Conservation (phyloP, 2,329 filamentous ascomycete genomes). For the Neopestalotiopsis sp. region DNA sequence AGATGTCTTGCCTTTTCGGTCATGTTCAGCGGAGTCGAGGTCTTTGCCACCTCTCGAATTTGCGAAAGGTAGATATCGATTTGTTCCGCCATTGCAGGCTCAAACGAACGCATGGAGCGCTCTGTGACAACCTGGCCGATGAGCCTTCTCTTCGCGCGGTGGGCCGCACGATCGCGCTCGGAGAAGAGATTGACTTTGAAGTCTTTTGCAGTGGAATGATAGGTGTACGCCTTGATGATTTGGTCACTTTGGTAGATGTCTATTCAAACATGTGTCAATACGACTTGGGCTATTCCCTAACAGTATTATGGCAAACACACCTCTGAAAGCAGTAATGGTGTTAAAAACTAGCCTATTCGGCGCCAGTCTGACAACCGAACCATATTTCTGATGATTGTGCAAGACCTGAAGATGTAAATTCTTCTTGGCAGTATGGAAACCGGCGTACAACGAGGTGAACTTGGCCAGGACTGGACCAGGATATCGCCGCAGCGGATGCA, state of each 20-base stretch:
- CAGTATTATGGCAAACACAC: no score
- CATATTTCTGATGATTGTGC: slow-evolving; percentile 16
- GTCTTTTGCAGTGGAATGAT: slow-evolving; percentile 26
- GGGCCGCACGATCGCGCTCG: slow-evolving; percentile 7
- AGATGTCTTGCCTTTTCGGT: slow-evolving; percentile 21
- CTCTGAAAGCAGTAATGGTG: slow-evolving; percentile 23
- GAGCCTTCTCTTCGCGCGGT: slow-evolving; percentile 9
- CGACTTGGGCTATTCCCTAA: no score
- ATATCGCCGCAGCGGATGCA: neutral
- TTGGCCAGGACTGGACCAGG: slow-evolving; percentile 5
- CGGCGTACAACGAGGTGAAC: neutral
- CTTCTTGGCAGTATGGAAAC: neutral
- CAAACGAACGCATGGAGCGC: slow-evolving; percentile 17
- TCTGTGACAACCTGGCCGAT: slow-evolving; percentile 13
- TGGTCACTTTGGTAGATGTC: neutral
- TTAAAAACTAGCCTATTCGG: slow-evolving; percentile 30
- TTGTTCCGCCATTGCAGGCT: slow-evolving; percentile 10
- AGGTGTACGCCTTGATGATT: slow-evolving; percentile 25
- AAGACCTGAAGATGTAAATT: neutral
- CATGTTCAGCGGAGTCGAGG: slow-evolving; percentile 24
- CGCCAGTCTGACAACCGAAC: slow-evolving; percentile 24
- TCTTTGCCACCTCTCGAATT: slow-evolving; percentile 16
- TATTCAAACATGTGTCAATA: no score
- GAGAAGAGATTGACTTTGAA: slow-evolving; percentile 19
- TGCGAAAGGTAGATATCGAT: slow-evolving; percentile 16